Evolutionary conservation across 805 yeast genomes (phyloP).

Genomic region (Sugiyamaella valdiviana): DNA sequence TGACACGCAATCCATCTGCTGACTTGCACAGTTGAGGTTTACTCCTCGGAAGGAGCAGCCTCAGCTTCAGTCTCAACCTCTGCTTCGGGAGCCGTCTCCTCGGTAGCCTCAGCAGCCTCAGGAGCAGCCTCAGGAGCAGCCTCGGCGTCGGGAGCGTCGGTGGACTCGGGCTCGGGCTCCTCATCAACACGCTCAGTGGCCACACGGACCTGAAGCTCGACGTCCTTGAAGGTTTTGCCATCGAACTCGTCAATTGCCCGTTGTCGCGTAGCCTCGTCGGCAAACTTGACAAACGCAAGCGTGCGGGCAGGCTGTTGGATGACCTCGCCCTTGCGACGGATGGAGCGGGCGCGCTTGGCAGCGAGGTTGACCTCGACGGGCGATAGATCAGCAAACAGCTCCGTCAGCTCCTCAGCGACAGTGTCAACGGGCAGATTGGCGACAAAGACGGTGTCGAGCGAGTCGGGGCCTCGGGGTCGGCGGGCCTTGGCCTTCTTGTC

Average conservation of each 20-base stretch:
- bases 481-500: slow-evolving; percentile 1
- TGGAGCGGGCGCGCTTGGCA: slow-evolving; percentile 14
- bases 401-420: slow-evolving; percentile 41
- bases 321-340: slow-evolving; percentile 16
- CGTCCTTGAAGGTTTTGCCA: slow-evolving; percentile 60
- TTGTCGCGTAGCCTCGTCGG: slow-evolving; percentile 55
- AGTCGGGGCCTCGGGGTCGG: slow-evolving; percentile 47
- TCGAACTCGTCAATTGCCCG: slow-evolving; percentile 67
- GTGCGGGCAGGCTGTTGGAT: slow-evolving; percentile 19
- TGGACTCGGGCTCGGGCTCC: no score
- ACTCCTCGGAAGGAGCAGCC: neutral
- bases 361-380: slow-evolving; percentile 31
- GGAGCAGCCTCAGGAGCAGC: slow-evolving; percentile 3
- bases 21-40: no score
- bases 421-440: slow-evolving; percentile 52
- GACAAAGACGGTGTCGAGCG: slow-evolving; percentile 55
- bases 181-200: slow-evolving; percentile 52
- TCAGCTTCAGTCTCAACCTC: slow-evolving; percentile 4
- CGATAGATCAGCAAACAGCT: slow-evolving; percentile 32
- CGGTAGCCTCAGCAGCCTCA: slow-evolving; percentile 4
- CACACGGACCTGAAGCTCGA: slow-evolving; percentile 58
- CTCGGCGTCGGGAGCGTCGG: slow-evolving; percentile 9
- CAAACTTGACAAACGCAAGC: slow-evolving; percentile 54
- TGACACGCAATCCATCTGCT: no score
- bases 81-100: slow-evolving; percentile 6